phyloP scores from a whole-genome alignment of 2,329 filamentous ascomycete species.

The Catunica adiposa region DNA sequence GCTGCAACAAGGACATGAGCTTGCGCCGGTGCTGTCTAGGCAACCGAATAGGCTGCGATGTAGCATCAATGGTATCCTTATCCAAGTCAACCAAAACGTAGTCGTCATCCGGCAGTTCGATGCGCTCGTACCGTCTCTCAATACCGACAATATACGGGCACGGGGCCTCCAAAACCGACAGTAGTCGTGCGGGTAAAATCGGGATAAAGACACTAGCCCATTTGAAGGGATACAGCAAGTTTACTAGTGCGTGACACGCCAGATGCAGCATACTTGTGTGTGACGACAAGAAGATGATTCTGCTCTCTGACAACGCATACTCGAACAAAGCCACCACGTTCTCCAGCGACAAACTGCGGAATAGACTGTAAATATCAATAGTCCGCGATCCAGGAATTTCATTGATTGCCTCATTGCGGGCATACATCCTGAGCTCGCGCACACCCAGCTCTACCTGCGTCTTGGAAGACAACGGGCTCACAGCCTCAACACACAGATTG shows the following conservation, averaged over 20 bases:
- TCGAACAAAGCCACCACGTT: slow-evolving; percentile 90
- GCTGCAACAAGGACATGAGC: slow-evolving; percentile 69
- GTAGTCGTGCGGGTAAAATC: slow-evolving; percentile 67
- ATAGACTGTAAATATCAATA: slow-evolving; percentile 82
- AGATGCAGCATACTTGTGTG: slow-evolving; percentile 94
- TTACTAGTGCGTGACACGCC: slow-evolving; percentile 72
- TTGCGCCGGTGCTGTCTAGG: slow-evolving; percentile 84
- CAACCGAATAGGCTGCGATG: slow-evolving; percentile 56
- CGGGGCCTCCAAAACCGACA: slow-evolving; percentile 83
- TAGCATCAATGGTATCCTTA: slow-evolving; percentile 75
- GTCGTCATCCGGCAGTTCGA: slow-evolving; percentile 82
- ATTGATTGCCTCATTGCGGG: slow-evolving; percentile 80
- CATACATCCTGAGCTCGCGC: slow-evolving; percentile 78
- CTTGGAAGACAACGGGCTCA: slow-evolving; percentile 80
- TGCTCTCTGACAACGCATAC: slow-evolving; percentile 79
- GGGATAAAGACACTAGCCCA: slow-evolving; percentile 95
- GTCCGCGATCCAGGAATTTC: slow-evolving; percentile 85
- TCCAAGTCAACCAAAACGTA: slow-evolving; percentile 92
- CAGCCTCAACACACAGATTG: slow-evolving; percentile 88
- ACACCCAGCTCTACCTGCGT: slow-evolving; percentile 89
- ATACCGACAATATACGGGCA: slow-evolving; percentile 96
- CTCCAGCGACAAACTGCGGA: slow-evolving; percentile 73
- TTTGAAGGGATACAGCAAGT: slow-evolving; percentile 73
- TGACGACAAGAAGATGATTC: slow-evolving; percentile 89
- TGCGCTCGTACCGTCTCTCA: slow-evolving; percentile 74